Percentiles rank a stretch among this genome's conserved stretches.
Conservation (phyloP, 2,329 filamentous ascomycete genomes). For the Didymellaceae sp. region DNA sequence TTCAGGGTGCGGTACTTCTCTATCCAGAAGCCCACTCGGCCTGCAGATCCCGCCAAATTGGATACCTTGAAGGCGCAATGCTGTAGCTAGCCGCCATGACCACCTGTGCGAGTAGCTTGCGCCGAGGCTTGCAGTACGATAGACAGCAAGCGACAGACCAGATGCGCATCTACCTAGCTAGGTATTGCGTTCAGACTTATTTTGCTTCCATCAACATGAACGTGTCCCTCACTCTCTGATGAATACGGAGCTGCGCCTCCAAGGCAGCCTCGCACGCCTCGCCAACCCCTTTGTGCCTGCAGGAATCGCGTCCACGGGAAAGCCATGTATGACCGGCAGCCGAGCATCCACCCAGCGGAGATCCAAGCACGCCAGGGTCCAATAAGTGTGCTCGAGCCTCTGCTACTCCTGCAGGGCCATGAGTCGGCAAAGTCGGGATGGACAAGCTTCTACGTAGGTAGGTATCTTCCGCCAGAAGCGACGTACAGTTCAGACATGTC, state of each 20-base stretch:
- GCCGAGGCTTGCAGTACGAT: constrained; percentile 1
- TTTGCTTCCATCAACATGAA: too few species aligned
- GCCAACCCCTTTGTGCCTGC: constrained; percentile 14
- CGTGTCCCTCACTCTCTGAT: background rate
- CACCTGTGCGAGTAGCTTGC: background rate
- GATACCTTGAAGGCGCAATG: background rate
- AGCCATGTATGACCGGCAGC: background rate
- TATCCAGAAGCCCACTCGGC: background rate
- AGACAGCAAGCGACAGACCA: too few species aligned
- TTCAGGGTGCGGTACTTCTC: constrained; percentile 1
- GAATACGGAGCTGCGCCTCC: constrained; percentile 10
- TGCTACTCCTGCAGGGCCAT: constrained; percentile 12
- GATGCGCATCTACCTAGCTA: too few species aligned
- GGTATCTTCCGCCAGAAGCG: background rate
- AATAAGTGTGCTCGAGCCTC: constrained; percentile 1
- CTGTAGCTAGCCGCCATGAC: background rate
- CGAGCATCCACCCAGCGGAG: constrained; percentile 2
- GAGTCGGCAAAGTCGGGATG: constrained; percentile 1
- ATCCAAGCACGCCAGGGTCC: constrained; percentile 2
- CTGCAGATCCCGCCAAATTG: background rate
- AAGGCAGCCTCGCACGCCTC: background rate
- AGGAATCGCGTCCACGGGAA: background rate
- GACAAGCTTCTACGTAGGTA: constrained; percentile 6
- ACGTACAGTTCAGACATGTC: background rate
- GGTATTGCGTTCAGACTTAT: too few species aligned